phyloP scores from a whole-genome alignment of 179 eudicot genomes.

The Corrigiola litoralis region DNA sequence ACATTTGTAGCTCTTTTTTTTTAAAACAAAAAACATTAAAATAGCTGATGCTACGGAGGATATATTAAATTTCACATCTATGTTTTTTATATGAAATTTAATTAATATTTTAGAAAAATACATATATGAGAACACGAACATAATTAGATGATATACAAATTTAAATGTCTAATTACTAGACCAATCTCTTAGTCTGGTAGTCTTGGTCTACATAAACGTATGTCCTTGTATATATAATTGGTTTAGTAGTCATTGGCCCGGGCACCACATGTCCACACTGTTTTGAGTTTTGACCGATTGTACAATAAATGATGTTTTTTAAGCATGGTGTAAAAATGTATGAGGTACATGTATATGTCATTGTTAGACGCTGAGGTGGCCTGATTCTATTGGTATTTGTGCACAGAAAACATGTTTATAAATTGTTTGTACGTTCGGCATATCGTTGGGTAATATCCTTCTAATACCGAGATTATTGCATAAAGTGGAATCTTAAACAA shows the following conservation, averaged over 20 bases:
- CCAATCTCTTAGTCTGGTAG: too few species aligned
- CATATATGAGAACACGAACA: too few species aligned
- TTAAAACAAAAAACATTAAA: background rate
- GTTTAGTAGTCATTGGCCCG: constrained; percentile 14
- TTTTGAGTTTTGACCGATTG: constrained; percentile 34
- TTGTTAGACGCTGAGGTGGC: constrained; percentile 13
- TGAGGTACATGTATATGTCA: constrained; percentile 22
- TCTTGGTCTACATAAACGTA: too few species aligned
- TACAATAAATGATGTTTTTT: background rate
- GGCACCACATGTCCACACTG: constrained; percentile 36
- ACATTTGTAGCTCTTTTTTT: background rate
- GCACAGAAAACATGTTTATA: constrained; percentile 20
- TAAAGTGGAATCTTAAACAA: constrained; percentile 28
- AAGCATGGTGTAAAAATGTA: background rate
- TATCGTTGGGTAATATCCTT: constrained; percentile 11
- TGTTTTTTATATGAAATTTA: too few species aligned
- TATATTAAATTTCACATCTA: too few species aligned
- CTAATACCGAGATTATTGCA: constrained; percentile 14
- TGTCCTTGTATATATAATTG: too few species aligned
- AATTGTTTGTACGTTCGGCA: background rate
- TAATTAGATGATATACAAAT: too few species aligned
- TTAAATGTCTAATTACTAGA: too few species aligned
- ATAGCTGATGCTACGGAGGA: too few species aligned
- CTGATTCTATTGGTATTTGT: constrained; percentile 27
- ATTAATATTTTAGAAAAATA: too few species aligned